Evolutionary conservation across 2,329 filamentous ascomycete species (phyloP).

Genomic region (Colletotrichum eremochloae): DNA sequence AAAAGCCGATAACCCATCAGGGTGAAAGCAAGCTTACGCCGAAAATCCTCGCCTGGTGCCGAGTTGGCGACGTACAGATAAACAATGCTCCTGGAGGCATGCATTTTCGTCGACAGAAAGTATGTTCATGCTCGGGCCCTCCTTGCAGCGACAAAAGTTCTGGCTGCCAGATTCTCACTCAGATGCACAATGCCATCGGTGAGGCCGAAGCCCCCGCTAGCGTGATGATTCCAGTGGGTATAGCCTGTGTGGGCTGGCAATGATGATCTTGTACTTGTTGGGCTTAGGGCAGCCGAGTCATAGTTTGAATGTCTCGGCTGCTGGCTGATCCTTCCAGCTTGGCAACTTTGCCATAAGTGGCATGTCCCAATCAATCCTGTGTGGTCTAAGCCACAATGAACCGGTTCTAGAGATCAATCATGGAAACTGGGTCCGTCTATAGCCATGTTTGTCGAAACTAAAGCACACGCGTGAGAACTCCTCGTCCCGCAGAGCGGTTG

Average conservation of each 20-base stretch:
- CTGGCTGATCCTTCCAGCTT: conserved; percentile 63
- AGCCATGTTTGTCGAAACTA: conserved; percentile 61
- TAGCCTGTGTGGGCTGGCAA: conserved; percentile 70
- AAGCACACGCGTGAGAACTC: conserved; percentile 58
- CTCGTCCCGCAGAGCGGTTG: neutral
- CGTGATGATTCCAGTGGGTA: neutral
- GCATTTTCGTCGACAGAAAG: conserved; percentile 59
- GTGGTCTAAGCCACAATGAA: conserved; percentile 71
- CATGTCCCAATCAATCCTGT: conserved; percentile 69
- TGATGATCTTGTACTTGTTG: conserved; percentile 67
- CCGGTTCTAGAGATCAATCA: conserved; percentile 71
- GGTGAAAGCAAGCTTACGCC: conserved; percentile 56
- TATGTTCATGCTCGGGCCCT: conserved; percentile 54
- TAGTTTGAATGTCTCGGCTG: conserved; percentile 69
- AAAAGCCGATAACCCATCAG: conserved; percentile 47
- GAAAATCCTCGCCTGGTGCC: conserved; percentile 58
- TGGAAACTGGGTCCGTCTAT: conserved; percentile 68
- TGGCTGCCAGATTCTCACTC: conserved; percentile 67
- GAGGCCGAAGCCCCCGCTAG: conserved; percentile 68
- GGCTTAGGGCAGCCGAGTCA: conserved; percentile 71
- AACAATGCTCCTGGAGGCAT: conserved; percentile 56
- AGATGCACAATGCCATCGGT: conserved; percentile 73
- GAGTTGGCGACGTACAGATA: conserved; percentile 56
- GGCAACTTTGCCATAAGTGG: conserved; percentile 65
- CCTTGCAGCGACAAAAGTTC: conserved; percentile 58